These are phyloP conservation scores for Aspergillus terreus DNA, from an alignment of 2,329 filamentous ascomycete genomes.

Conservation along the genomic window DNA sequence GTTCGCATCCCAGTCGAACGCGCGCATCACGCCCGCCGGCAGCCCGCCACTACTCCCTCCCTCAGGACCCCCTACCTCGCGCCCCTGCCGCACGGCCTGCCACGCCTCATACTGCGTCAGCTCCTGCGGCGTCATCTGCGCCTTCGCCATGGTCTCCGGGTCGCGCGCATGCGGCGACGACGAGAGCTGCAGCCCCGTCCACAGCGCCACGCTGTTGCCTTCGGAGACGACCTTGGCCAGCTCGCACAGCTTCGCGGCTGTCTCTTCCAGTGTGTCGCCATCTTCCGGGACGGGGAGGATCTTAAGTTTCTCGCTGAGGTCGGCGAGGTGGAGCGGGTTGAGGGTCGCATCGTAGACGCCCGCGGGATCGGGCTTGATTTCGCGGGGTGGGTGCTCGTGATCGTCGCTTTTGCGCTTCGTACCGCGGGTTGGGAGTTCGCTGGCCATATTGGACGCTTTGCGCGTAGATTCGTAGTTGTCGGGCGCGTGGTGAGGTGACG, in stretches of 20 bases:
- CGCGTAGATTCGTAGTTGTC: not conserved
- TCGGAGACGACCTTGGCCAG: slow-evolving; percentile 12
- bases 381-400: not conserved
- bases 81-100: not conserved
- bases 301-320: slow-evolving; percentile 4
- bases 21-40: slow-evolving; percentile 1
- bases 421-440: slow-evolving; percentile 1
- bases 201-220: slow-evolving; percentile 19
- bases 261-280: slow-evolving; percentile 16
- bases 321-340: slow-evolving; percentile 3
- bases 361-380: not conserved
- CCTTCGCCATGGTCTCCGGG: slow-evolving; percentile 10
- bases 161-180: slow-evolving; percentile 2
- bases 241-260: slow-evolving; percentile 12
- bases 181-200: slow-evolving; percentile 14
- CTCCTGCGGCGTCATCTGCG: slow-evolving; percentile 14
- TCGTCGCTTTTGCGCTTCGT: not conserved
- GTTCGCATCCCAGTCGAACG: slow-evolving; percentile 17
- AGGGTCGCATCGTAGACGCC: not conserved
- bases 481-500: not conserved
- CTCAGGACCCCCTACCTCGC: not conserved
- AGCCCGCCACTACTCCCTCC: not conserved
- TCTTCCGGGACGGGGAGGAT: slow-evolving; percentile 13
- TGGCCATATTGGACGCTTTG: not conserved
- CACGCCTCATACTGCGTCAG: slow-evolving; percentile 9